Evolutionary conservation across 441 rosid genomes (phyloP).

Genomic region (Erodium texanum): DNA sequence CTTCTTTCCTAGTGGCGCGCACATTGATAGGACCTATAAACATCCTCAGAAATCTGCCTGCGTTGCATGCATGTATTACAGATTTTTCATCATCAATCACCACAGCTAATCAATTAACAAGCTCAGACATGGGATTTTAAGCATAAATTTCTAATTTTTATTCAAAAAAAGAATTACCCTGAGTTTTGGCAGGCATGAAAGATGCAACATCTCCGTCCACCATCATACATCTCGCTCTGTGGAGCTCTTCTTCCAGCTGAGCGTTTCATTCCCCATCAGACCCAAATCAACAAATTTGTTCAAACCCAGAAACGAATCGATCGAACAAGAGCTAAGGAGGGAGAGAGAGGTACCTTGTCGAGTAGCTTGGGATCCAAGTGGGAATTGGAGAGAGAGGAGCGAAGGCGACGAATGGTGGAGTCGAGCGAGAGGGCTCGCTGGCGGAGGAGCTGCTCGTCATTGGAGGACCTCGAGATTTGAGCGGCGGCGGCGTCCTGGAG

Average conservation of each 20-base stretch:
- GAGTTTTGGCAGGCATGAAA: constrained; percentile 63
- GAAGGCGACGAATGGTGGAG: constrained; percentile 63
- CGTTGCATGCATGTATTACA: neutral
- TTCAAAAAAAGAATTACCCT: constrained; percentile 35
- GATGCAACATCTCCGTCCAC: constrained; percentile 75
- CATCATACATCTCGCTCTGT: constrained; percentile 53
- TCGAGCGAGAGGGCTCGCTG: constrained; percentile 63
- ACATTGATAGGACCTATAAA: constrained; percentile 94
- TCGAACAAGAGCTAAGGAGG: constrained; percentile 6
- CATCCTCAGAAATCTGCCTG: constrained; percentile 77
- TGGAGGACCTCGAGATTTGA: constrained; percentile 38
- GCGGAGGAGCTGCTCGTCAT: constrained; percentile 64
- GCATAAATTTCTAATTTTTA: neutral
- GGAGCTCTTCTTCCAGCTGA: constrained; percentile 83
- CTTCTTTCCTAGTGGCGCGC: constrained; percentile 77
- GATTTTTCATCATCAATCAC: too few species aligned
- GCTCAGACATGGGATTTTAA: neutral
- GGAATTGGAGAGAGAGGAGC: constrained; percentile 35
- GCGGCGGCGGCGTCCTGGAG: constrained; percentile 71
- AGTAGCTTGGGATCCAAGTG: constrained; percentile 47
- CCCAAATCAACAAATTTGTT: neutral
- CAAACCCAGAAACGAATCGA: neutral
- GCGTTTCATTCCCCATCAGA: neutral
- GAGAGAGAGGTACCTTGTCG: constrained; percentile 39
- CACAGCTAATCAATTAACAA: neutral